Evolutionary conservation across 192 early-diverging fungal genomes (phyloP).

Genomic region (Anaeromyces robustus): DNA sequence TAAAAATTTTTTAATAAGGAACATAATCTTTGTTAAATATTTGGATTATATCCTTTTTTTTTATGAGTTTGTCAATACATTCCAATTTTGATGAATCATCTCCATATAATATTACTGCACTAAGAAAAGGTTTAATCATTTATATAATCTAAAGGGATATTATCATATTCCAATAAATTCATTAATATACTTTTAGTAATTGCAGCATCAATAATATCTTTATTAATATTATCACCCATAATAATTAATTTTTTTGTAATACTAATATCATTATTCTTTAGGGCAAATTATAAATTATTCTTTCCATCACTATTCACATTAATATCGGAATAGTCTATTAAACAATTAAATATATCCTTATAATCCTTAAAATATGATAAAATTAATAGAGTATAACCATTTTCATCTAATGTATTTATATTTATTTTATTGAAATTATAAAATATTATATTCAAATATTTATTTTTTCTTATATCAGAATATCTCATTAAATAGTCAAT

Average conservation of each 20-base stretch:
- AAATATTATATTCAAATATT: too few relatives aligned
- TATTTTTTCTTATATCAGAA: too few relatives aligned
- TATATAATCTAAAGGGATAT: not conserved
- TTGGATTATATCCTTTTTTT: too few relatives aligned
- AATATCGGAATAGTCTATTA: not conserved
- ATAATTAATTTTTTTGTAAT: not conserved
- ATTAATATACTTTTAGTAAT: not conserved
- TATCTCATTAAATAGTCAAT: too few relatives aligned
- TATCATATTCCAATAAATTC: not conserved
- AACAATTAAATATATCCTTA: not conserved
- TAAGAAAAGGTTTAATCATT: too few relatives aligned
- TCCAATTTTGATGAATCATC: too few relatives aligned
- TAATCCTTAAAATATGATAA: not conserved
- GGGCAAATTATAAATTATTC: not conserved
- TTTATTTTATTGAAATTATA: too few relatives aligned
- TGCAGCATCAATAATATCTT: not conserved
- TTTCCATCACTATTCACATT: not conserved
- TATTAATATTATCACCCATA: not conserved
- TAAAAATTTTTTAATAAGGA: too few relatives aligned
- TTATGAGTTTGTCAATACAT: too few relatives aligned
- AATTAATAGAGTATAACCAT: not conserved
- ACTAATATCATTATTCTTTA: not conserved
- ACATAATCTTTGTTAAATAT: too few relatives aligned
- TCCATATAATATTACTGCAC: too few relatives aligned
- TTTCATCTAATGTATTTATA: not conserved